Percentiles rank a stretch among this genome's conserved stretches.
phyloP scores from a whole-genome alignment of 2,329 filamentous ascomycete species.

The Annulohypoxylon truncatum region DNA sequence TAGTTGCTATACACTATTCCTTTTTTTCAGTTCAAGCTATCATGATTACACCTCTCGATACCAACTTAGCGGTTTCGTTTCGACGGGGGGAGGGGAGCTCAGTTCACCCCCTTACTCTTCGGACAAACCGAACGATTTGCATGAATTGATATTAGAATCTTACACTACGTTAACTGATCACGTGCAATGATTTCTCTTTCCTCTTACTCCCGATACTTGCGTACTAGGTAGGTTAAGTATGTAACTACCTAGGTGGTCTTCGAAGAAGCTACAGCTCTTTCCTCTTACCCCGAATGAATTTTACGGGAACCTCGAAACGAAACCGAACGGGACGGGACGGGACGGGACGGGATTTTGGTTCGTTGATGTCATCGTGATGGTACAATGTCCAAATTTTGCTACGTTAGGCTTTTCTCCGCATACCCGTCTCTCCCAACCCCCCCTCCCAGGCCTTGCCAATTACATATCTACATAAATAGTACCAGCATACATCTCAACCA shows the following conservation, averaged over 20 bases:
- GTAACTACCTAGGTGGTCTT: neutral
- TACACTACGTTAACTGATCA: neutral
- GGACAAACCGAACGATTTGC: constrained; percentile 26
- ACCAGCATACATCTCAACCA: no score
- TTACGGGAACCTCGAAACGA: neutral
- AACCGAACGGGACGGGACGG: no score
- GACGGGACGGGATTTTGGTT: neutral
- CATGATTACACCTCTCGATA: constrained; percentile 9
- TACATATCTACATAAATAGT: no score
- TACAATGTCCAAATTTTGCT: neutral
- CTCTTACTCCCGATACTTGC: neutral
- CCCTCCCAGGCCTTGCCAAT: neutral
- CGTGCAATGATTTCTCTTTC: neutral
- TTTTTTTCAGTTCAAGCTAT: neutral
- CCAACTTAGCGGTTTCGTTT: constrained; percentile 9
- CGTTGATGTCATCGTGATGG: neutral
- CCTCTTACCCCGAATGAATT: neutral
- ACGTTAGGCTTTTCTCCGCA: neutral
- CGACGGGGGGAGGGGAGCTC: neutral
- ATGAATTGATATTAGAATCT: neutral
- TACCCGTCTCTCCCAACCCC: neutral
- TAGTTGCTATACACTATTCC: constrained; percentile 4
- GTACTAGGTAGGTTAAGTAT: neutral
- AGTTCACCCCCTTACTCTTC: neutral
- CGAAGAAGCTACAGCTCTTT: neutral